Evolutionary conservation across 805 yeast genomes (phyloP).

Genomic region (Starmera amethionina): DNA sequence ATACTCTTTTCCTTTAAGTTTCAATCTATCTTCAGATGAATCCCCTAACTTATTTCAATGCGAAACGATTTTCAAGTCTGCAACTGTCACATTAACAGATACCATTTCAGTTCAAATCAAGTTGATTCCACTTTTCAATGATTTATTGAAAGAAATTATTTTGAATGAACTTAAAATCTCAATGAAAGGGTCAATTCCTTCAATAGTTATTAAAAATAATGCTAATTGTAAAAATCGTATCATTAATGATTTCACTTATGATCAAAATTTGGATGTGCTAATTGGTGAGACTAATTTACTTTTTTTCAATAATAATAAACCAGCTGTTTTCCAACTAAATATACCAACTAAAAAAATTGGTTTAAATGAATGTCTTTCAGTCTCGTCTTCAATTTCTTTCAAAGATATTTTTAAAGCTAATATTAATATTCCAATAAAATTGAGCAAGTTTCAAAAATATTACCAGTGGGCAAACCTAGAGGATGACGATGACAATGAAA

Average conservation of each 20-base stretch:
- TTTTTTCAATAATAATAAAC: constrained; percentile 6
- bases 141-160: constrained; percentile 1
- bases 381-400: constrained; percentile 8
- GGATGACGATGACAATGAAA: constrained; percentile 3
- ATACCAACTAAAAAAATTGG: constrained; percentile 13
- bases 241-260: constrained; percentile 1
- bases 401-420: constrained; percentile 11
- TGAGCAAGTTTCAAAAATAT: constrained; percentile 6
- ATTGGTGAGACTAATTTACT: constrained; percentile 6
- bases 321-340: constrained; percentile 9
- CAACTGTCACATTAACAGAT: constrained; percentile 11
- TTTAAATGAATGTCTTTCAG: constrained; percentile 4
- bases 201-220: constrained; percentile 10
- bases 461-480: constrained; percentile 8
- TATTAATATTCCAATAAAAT: constrained; percentile 9
- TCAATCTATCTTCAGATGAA: constrained; percentile 17
- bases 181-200: constrained; percentile 9
- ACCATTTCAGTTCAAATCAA: constrained; percentile 21
- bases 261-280: constrained; percentile 2
- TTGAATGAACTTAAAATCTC: constrained; percentile 5
- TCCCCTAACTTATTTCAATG: constrained; percentile 16
- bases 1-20: constrained; percentile 1
- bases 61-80: constrained; percentile 12
- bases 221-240: neutral
- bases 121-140: constrained; percentile 19